Percentiles rank a stretch among this genome's conserved stretches.
Conservation (phyloP, 495 filamentous ascomycete genomes). For the Tuber umbilicatum region DNA sequence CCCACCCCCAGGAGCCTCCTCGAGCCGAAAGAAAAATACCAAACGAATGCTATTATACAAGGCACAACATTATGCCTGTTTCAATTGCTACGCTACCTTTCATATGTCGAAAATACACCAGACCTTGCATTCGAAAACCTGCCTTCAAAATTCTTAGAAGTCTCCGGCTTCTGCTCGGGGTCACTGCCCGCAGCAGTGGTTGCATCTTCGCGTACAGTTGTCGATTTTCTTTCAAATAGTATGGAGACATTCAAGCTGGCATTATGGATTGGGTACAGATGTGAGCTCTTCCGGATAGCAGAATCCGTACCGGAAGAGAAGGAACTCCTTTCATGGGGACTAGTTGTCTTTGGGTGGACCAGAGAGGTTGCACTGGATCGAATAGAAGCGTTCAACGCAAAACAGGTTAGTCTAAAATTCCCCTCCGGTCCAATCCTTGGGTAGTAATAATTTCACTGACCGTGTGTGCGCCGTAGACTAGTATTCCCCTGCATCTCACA, state of each 20-base stretch:
- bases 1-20: constrained; percentile 16
- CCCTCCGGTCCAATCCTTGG: constrained; percentile 7
- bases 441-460: neutral
- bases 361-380: constrained; percentile 27
- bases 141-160: constrained; percentile 19
- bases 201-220: constrained; percentile 18
- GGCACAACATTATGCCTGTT: constrained; percentile 22
- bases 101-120: constrained; percentile 25
- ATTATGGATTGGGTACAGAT: constrained; percentile 33
- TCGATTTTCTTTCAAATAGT: constrained; percentile 26
- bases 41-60: constrained; percentile 25
- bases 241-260: constrained; percentile 29
- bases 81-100: constrained; percentile 31
- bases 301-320: constrained; percentile 22
- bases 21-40: constrained; percentile 26
- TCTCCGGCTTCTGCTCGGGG: constrained; percentile 33
- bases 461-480: constrained; percentile 6
- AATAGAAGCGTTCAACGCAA: constrained; percentile 20
- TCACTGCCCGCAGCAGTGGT: constrained; percentile 28
- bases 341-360: constrained; percentile 34
- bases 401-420: constrained; percentile 15
- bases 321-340: constrained; percentile 29
- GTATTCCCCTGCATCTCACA: constrained; percentile 25
- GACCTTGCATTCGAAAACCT: constrained; percentile 21
- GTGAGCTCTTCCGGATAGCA: constrained; percentile 27